Percentiles rank a stretch among this genome's conserved stretches.
These are phyloP conservation scores for Phytopythium cucurbitacearum DNA, from an alignment of 352 stramenopile genomes.

Conservation along the genomic window DNA sequence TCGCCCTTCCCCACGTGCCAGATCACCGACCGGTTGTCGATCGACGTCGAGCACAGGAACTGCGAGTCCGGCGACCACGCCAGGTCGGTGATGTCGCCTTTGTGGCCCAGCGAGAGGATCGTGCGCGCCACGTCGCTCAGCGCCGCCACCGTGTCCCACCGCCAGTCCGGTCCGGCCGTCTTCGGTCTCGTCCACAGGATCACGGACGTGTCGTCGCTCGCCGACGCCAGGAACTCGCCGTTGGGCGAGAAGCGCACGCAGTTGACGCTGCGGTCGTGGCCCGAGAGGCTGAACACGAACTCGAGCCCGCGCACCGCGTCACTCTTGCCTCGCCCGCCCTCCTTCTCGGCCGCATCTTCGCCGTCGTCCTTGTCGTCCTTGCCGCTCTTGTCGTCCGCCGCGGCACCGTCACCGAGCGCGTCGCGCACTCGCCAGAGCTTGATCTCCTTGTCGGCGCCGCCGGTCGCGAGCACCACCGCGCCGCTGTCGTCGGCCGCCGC, in stretches of 20 bases:
- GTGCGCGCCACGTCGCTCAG: conserved; percentile 77
- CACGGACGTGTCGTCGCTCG: conserved; percentile 87
- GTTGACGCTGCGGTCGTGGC: conserved; percentile 89
- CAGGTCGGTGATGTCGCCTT: conserved; percentile 90
- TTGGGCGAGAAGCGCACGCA: conserved; percentile 91
- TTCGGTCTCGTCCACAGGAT: conserved; percentile 83
- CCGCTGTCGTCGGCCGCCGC: background rate
- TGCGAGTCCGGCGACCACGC: conserved; percentile 90
- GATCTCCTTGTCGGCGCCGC: conserved; percentile 87
- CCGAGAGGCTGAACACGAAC: conserved; percentile 82
- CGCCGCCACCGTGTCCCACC: conserved; percentile 72
- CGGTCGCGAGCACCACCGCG: conserved; percentile 60
- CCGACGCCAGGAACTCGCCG: conserved; percentile 78
- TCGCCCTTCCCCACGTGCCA: conserved; percentile 81
- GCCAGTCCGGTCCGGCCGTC: conserved; percentile 57
- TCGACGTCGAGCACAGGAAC: conserved; percentile 88
- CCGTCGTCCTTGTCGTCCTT: background rate
- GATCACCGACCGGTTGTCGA: conserved; percentile 91
- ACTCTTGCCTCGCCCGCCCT: too few relatives aligned
- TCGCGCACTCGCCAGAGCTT: conserved; percentile 74
- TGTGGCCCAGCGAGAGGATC: conserved; percentile 77
- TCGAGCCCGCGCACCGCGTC: conserved; percentile 24
- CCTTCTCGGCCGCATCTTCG: conserved; percentile 1
- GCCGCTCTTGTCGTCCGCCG: background rate
- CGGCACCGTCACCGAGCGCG: conserved; percentile 3